Evolutionary conservation across 202 grass and related monocot genomes (phyloP).

Genomic region (Carex arenaria): DNA sequence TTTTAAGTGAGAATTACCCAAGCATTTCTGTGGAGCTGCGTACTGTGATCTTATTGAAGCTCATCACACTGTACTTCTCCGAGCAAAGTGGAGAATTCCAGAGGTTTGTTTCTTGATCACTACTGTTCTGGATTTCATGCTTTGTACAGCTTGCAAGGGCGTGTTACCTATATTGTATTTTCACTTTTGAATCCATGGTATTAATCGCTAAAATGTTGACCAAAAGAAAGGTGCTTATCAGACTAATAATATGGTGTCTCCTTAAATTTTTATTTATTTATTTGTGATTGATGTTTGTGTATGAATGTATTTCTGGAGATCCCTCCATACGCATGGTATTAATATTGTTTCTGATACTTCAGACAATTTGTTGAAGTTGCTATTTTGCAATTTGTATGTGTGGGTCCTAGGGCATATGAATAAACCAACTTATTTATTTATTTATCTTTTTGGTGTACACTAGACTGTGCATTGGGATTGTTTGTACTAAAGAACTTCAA

Average conservation of each 20-base stretch:
- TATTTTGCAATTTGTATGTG: background rate
- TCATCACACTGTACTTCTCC: conserved; percentile 65
- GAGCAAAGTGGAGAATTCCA: conserved; percentile 64
- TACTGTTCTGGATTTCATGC: background rate
- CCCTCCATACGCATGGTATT: background rate
- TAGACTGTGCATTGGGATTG: background rate
- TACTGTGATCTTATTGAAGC: conserved; percentile 60
- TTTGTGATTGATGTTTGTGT: background rate
- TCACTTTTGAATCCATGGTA: background rate
- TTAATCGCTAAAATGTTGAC: background rate
- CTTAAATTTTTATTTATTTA: background rate
- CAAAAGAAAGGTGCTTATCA: background rate
- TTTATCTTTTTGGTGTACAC: background rate
- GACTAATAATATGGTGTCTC: background rate
- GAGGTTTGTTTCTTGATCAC: conserved; percentile 54
- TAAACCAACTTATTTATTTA: background rate
- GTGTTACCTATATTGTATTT: background rate
- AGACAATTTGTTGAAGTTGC: background rate
- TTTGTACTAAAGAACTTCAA: conserved; percentile 5
- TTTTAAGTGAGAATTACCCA: conserved; percentile 65
- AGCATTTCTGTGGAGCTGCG: conserved; percentile 49
- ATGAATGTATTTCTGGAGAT: too few relatives aligned
- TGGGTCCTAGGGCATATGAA: background rate
- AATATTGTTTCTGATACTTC: conserved; percentile 5
- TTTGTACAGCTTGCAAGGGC: background rate